These are phyloP conservation scores for Adansonia rubrostipa DNA, from an alignment of 441 rosid genomes.

Conservation along the genomic window DNA sequence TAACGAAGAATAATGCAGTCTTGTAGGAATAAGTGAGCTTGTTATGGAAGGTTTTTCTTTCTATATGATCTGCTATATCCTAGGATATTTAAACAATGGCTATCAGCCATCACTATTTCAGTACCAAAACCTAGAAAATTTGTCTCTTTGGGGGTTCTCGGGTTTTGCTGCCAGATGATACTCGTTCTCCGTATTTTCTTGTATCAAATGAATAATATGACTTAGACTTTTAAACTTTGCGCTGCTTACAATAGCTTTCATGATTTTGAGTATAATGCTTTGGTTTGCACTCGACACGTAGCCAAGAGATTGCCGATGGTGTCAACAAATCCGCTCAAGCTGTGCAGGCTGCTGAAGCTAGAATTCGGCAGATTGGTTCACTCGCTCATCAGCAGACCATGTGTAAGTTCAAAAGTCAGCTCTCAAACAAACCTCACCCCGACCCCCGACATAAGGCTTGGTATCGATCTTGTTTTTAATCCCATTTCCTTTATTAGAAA, in stretches of 20 bases:
- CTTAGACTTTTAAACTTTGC: background rate
- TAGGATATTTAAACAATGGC: background rate
- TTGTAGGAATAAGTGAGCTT: background rate
- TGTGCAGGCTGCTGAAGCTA: conserved; percentile 89
- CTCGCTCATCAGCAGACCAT: conserved; percentile 77
- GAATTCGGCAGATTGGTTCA: conserved; percentile 77
- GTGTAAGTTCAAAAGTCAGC: conserved; percentile 48
- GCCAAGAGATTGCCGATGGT: conserved; percentile 89
- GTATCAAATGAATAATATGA: conserved; percentile 2
- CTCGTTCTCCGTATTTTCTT: background rate
- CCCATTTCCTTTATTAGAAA: background rate
- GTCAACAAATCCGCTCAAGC: conserved; percentile 88
- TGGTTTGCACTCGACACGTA: conserved; percentile 29
- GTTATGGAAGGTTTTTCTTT: background rate
- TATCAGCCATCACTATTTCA: background rate
- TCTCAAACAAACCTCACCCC: background rate
- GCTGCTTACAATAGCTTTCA: background rate
- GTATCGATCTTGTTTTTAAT: background rate
- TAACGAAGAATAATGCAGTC: background rate
- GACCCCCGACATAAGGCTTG: background rate
- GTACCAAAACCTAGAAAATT: background rate
- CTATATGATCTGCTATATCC: background rate
- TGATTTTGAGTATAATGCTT: conserved; percentile 10
- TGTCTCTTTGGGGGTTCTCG: background rate
- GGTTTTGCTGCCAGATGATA: too few relatives aligned